A percentile compares a stretch with the other conserved stretches of the same genome.
These are phyloP conservation scores for Claviceps capensis DNA, from an alignment of 2,329 filamentous ascomycete species.

Conservation along the genomic window DNA sequence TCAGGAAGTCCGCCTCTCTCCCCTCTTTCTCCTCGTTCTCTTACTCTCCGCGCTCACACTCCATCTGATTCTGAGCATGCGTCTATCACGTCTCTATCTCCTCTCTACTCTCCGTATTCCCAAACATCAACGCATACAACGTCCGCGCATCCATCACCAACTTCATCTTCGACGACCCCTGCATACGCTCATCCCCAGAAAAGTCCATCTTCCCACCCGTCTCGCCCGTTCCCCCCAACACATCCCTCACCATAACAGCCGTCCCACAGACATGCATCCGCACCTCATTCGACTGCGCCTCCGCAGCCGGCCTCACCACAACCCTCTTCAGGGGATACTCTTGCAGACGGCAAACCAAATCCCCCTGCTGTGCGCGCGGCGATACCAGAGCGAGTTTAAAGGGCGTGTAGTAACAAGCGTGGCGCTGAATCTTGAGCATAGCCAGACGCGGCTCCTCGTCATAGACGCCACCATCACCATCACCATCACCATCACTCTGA, in stretches of 20 bases:
- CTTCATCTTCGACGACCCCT: background rate
- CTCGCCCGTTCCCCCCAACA: constrained; percentile 1
- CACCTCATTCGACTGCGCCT: constrained; percentile 2
- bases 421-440: constrained; percentile 2
- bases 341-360: constrained; percentile 5
- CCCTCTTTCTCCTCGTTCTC: background rate
- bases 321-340: constrained; percentile 6
- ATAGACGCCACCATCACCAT: too few relatives aligned
- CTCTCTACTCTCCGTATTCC: background rate
- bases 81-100: too few relatives aligned
- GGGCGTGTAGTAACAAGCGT: background rate
- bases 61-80: too few relatives aligned
- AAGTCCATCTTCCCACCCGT: too few relatives aligned
- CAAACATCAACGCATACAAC: constrained; percentile 7
- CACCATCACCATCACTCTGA: too few relatives aligned
- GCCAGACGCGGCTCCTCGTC: constrained; percentile 6
- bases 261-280: constrained; percentile 7
- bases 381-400: constrained; percentile 7
- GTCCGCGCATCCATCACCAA: constrained; percentile 6
- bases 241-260: constrained; percentile 4
- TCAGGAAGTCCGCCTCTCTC: too few relatives aligned
- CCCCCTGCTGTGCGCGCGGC: constrained; percentile 5
- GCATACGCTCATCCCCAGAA: background rate
- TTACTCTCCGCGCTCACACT: background rate
- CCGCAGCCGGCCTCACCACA: constrained; percentile 5